Evolutionary conservation across 306 rosid genomes (phyloP).

Genomic region (Gastrolobium bilobum): DNA sequence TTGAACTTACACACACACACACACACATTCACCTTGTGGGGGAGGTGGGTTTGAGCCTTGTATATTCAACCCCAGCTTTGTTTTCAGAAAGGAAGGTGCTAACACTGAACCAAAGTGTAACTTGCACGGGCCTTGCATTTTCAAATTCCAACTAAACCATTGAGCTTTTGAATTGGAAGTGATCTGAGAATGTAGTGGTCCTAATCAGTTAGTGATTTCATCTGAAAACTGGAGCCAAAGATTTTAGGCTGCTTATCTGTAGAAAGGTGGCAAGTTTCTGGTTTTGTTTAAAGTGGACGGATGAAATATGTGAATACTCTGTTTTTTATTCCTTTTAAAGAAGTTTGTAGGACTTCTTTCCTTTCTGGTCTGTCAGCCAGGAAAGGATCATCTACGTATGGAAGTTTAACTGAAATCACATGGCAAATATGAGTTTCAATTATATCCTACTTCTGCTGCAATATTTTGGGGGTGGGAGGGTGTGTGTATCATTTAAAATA

Average conservation of each 20-base stretch:
- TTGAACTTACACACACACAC: background rate
- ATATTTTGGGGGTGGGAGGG: background rate
- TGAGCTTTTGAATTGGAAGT: constrained; percentile 24
- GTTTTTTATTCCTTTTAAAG: constrained; percentile 17
- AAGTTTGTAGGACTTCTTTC: background rate
- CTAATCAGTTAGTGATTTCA: constrained; percentile 24
- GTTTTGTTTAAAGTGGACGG: background rate
- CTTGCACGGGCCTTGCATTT: background rate
- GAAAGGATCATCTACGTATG: background rate
- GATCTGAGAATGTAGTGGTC: constrained; percentile 12
- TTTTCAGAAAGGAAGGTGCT: background rate
- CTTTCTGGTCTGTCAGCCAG: constrained; percentile 21
- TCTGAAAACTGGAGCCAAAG: constrained; percentile 8
- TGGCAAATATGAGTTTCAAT: background rate
- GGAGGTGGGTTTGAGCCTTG: background rate
- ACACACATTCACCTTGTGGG: too few species aligned
- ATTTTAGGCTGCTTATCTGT: constrained; percentile 21
- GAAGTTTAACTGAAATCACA: background rate
- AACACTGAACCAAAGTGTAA: background rate
- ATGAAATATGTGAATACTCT: constrained; percentile 19
- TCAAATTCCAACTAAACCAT: background rate
- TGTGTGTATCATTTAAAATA: background rate
- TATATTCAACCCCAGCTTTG: background rate
- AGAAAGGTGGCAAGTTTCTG: constrained; percentile 9
- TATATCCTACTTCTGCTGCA: constrained; percentile 19